Percentiles rank a stretch among this genome's conserved stretches.
phyloP scores from a whole-genome alignment of 257 asterid genomes.

The Solanum etuberosum region DNA sequence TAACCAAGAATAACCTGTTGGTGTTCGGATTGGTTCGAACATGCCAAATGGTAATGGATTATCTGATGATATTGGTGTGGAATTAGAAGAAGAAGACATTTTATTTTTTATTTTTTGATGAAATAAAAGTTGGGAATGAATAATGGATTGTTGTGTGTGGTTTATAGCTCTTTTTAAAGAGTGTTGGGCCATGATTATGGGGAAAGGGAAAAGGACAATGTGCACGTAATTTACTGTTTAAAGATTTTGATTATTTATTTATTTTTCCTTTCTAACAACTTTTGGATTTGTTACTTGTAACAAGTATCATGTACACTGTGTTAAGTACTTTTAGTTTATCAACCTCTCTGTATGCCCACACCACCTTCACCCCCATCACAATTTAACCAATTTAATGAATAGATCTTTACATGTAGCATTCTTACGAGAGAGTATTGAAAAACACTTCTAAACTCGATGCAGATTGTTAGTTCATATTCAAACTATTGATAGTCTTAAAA shows the following conservation, averaged over 20 bases:
- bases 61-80: conserved; percentile 9
- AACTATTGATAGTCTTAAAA: background rate
- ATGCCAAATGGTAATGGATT: conserved; percentile 33
- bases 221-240: conserved; percentile 8
- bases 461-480: no score
- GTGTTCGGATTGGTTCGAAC: conserved; percentile 72
- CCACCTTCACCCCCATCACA: background rate
- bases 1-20: conserved; percentile 63
- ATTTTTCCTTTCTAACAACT: background rate
- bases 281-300: conserved; percentile 5
- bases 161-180: conserved; percentile 20
- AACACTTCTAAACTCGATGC: no score
- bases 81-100: background rate
- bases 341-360: background rate
- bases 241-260: background rate
- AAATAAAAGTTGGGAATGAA: background rate
- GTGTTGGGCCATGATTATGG: background rate
- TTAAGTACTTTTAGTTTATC: background rate
- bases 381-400: background rate
- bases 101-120: background rate
- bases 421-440: background rate
- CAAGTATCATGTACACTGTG: background rate
- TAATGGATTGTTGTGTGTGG: background rate
- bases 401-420: background rate
- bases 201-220: conserved; percentile 10